A percentile compares a stretch with the other conserved stretches of the same genome.
Conservation (phyloP, 768 basidiomycete genomes). For the Paxillus involutus region DNA sequence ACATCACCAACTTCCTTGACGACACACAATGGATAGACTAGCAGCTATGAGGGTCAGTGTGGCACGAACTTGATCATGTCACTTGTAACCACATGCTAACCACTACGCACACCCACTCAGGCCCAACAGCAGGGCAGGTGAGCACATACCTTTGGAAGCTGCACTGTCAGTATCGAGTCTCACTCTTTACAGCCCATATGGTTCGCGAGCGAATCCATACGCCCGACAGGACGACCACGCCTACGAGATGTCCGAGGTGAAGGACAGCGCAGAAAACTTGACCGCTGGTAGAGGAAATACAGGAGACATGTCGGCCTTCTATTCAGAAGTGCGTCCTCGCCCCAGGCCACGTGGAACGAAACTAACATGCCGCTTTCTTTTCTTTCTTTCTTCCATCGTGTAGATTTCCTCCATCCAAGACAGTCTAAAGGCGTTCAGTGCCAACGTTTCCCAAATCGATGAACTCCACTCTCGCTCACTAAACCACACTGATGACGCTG, state of each 20-base stretch:
- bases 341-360: neutral
- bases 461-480: conserved; percentile 75
- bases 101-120: conserved; percentile 31
- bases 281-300: conserved; percentile 41
- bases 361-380: neutral
- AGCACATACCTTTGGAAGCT: conserved; percentile 36
- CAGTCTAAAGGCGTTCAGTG: conserved; percentile 60
- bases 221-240: conserved; percentile 56
- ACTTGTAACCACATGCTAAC: conserved; percentile 5
- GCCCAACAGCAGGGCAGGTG: conserved; percentile 66
- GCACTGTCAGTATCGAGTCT: conserved; percentile 2
- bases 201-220: conserved; percentile 59
- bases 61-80: neutral
- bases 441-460: conserved; percentile 65
- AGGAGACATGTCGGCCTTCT: conserved; percentile 71
- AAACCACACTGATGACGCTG: conserved; percentile 72
- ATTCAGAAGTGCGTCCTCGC: conserved; percentile 57
- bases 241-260: conserved; percentile 75
- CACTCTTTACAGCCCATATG: conserved; percentile 26
- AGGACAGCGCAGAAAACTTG: conserved; percentile 54
- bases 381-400: neutral
- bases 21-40: conserved; percentile 71
- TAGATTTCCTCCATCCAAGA: conserved; percentile 82
- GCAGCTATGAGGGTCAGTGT: conserved; percentile 76
- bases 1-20: conserved; percentile 53